Conservation (phyloP, 176 grass and related monocot species). For the Oryza punctata region DNA sequence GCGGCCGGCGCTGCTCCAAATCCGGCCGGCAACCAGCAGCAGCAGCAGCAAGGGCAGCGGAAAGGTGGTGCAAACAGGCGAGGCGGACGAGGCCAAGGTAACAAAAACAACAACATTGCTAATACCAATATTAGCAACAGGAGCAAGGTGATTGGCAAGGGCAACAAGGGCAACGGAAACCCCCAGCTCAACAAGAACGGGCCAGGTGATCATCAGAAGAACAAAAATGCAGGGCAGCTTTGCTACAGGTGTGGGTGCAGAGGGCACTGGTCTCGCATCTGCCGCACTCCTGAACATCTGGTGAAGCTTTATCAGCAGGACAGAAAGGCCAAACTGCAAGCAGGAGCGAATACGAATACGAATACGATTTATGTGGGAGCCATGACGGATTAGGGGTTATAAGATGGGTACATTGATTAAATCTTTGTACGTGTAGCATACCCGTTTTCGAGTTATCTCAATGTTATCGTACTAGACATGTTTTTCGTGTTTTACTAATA, state of each 20-base stretch:
- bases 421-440: no score
- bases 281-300: constrained; percentile 15
- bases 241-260: constrained; percentile 23
- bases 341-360: background rate
- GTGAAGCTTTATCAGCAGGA: constrained; percentile 8
- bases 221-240: background rate
- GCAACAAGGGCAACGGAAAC: background rate
- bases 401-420: background rate
- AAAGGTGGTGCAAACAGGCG: background rate
- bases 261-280: constrained; percentile 20
- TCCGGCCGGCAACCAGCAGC: background rate
- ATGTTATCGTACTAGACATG: no score
- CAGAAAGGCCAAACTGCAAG: background rate
- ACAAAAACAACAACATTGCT: background rate
- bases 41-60: background rate
- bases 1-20: background rate
- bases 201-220: background rate
- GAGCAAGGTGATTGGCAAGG: background rate
- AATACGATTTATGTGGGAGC: background rate
- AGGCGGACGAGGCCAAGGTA: background rate
- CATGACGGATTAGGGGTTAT: background rate
- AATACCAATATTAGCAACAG: background rate
- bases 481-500: no score
- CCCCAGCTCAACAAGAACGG: background rate
- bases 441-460: no score